A percentile compares a stretch with the other conserved stretches of the same genome.
phyloP scores from a whole-genome alignment of 345 rosid species.

The Euphorbia tirucalli region DNA sequence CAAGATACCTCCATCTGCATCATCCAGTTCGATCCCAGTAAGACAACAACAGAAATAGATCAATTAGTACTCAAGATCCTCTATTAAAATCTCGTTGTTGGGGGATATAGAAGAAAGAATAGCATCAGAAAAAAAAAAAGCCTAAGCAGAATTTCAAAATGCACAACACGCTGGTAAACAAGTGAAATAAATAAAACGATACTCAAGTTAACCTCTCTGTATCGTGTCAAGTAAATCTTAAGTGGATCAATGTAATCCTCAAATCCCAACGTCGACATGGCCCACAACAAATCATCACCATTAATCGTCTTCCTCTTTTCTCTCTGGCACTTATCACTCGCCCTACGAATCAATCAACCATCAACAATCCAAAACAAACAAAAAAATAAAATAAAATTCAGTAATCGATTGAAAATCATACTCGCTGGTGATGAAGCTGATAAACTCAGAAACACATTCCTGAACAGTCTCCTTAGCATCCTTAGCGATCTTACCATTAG shows the following conservation, averaged over 20 bases:
- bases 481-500: conserved; percentile 93
- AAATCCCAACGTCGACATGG: conserved; percentile 94
- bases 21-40: conserved; percentile 25
- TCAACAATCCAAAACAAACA: conserved; percentile 2
- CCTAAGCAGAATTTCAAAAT: neutral
- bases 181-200: neutral
- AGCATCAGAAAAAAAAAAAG: neutral
- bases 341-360: conserved; percentile 44
- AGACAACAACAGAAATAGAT: conserved; percentile 11
- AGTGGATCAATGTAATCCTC: conserved; percentile 95
- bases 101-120: no score
- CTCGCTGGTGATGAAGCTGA: conserved; percentile 99
- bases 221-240: conserved; percentile 68
- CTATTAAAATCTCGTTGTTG: neutral
- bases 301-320: conserved; percentile 97
- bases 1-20: conserved; percentile 80
- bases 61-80: conserved; percentile 16
- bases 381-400: neutral
- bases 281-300: conserved; percentile 96
- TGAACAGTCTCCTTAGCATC: conserved; percentile 97
- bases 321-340: conserved; percentile 96
- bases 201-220: conserved; percentile 59
- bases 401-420: conserved; percentile 7
- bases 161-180: neutral
- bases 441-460: conserved; percentile 96